phyloP scores from a whole-genome alignment of 306 rosid genomes.

The barrel medic (Medicago truncatula) region DNA sequence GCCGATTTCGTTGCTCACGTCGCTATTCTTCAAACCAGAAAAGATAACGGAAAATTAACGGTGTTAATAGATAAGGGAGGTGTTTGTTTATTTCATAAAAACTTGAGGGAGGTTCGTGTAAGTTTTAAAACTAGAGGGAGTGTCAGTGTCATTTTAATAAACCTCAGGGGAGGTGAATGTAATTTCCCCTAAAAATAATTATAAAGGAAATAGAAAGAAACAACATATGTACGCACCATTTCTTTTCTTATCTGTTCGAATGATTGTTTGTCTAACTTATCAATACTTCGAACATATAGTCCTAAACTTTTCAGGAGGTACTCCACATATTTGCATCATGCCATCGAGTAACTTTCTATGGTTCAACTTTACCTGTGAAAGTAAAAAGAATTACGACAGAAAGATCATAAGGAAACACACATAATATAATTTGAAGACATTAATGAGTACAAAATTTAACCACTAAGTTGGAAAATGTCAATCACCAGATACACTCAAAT shows the following conservation, averaged over 20 bases:
- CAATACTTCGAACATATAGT: too few species aligned
- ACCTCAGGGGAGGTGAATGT: too few species aligned
- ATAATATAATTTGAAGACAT: conserved; percentile 5
- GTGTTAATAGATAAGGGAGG: too few species aligned
- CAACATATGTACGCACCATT: conserved; percentile 65
- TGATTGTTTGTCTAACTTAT: too few species aligned
- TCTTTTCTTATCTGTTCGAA: conserved; percentile 84
- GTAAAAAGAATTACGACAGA: conserved; percentile 14
- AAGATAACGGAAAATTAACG: too few species aligned
- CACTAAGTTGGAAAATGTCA: background rate
- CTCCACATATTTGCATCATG: conserved; percentile 94
- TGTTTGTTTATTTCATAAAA: too few species aligned
- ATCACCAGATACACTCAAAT: conserved; percentile 30
- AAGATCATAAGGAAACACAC: background rate
- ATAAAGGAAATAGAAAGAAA: conserved; percentile 22
- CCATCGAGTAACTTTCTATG: conserved; percentile 90
- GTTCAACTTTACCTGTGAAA: conserved; percentile 81
- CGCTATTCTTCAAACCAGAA: too few species aligned
- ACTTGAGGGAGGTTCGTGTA: too few species aligned
- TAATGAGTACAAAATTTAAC: background rate
- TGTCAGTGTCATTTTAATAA: too few species aligned
- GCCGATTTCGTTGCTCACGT: too few species aligned
- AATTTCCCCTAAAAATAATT: background rate
- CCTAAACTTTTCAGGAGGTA: conserved; percentile 84
- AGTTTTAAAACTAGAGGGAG: too few species aligned